Evolutionary conservation across 2,329 filamentous ascomycete genomes (phyloP), one percentile per base, ranked within the genome.

Genomic region (Ceratocystis diversiconidia): DNA sequence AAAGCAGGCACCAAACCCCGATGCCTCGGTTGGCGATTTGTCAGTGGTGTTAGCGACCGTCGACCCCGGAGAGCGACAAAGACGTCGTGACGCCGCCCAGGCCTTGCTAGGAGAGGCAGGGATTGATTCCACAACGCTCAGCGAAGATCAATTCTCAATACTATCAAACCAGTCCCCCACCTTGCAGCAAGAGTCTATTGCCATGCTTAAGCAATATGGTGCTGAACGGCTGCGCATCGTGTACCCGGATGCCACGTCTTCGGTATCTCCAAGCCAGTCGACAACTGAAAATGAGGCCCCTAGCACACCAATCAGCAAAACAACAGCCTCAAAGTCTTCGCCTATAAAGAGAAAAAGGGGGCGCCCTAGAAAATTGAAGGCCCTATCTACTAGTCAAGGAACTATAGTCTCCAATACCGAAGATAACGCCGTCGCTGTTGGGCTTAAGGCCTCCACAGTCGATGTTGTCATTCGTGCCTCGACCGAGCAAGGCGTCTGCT

Each of bases 91-190:
- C 8, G 74, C 75, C 6, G 81, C 82, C 5, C 75, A 76, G n/a
- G 73, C 74, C 28, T 74, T 83, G 36, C 75, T 85, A 4, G 72
- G 60, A 1, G 75, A 76, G 1, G 76, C 73, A n/a, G 76, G 75
- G 3, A 76, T 85, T n/a, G 77, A 82, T 46, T 81, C 80, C 0
- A 73, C 74, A 1, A 79, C 80, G 0, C 73, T 85, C 8, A 81
- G 79, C 0, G 68, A 72, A 3, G 82, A 84, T 59, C 82, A 85
- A 70, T 82, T 85, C 68, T 79, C 75, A 69, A 85, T 84, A 17
- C 83, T 85, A 69, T 76, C 82, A 7, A 85, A 85, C 65, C 82
- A 85, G 72, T 78, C 81, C 0, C 81, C 82, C 0, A 76, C 79
- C 2, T 72, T 84, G 5, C 82, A 85, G 68, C 73, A 75, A 63